A percentile compares a stretch with the other conserved stretches of the same genome.
Conservation (phyloP, 2,329 filamentous ascomycete genomes). For the Fusarium musae region DNA sequence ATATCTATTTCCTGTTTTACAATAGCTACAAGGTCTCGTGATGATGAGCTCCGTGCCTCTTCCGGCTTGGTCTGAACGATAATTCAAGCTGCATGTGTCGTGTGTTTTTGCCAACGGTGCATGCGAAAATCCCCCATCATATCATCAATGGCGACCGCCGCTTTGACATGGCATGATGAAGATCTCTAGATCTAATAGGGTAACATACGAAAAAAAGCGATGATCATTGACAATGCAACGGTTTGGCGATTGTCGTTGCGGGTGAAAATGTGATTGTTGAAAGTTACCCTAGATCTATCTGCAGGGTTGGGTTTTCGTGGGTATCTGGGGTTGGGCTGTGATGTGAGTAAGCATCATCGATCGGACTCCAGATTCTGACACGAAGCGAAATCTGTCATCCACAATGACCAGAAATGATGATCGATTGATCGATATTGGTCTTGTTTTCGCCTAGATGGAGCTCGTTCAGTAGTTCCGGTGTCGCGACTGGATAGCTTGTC, state of each 20-base stretch:
- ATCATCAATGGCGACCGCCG: background rate
- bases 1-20: conserved; percentile 14
- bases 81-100: background rate
- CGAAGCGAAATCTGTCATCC: background rate
- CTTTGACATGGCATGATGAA: background rate
- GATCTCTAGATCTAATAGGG: background rate
- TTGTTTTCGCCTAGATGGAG: background rate
- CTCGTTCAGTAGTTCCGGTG: background rate
- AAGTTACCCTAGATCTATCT: conserved; percentile 21
- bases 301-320: background rate
- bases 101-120: background rate
- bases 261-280: background rate
- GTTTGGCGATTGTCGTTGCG: background rate
- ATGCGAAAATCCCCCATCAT: background rate
- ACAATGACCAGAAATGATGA: background rate
- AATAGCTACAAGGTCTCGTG: background rate
- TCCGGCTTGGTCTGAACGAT: background rate
- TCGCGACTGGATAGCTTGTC: background rate
- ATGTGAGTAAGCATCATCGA: background rate
- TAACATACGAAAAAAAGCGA: background rate
- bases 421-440: background rate
- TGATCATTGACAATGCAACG: background rate
- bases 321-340: background rate
- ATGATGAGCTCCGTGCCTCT: background rate
- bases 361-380: background rate